A percentile compares a stretch with the other conserved stretches of the same genome.
Conservation (phyloP, 352 stramenopile genomes). For the Pythium myriotylum region DNA sequence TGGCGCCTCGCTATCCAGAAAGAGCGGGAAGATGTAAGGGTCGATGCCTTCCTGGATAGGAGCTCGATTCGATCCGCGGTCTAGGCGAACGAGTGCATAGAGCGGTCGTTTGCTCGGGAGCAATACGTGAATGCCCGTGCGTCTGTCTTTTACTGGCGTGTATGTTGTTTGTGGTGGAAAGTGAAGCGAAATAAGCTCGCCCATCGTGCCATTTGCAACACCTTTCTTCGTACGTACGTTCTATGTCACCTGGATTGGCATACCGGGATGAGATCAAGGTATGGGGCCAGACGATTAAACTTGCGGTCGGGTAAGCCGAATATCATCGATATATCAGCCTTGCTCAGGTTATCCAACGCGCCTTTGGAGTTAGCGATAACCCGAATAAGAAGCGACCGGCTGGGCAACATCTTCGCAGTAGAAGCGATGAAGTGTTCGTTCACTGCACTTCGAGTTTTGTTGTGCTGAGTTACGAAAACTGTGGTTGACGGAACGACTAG, state of each 20-base stretch:
- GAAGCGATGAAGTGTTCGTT: no score
- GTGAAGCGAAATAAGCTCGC: background rate
- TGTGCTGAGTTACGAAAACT: no score
- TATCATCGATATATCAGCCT: no score
- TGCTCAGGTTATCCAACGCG: constrained; percentile 8
- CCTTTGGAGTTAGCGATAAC: constrained; percentile 15
- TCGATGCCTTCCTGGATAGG: no score
- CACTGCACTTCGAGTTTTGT: no score
- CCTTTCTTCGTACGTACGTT: constrained; percentile 21
- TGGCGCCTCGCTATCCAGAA: background rate
- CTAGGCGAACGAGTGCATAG: constrained; percentile 4
- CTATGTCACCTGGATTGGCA: constrained; percentile 23
- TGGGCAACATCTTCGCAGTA: no score
- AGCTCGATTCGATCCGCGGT: background rate
- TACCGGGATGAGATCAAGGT: constrained; percentile 15
- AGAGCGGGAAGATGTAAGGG: no score
- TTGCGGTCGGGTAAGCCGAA: no score
- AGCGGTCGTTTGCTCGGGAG: constrained; percentile 10
- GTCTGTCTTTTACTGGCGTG: background rate
- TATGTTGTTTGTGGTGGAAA: constrained; percentile 12
- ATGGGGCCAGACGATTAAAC: constrained; percentile 13
- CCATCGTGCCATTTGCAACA: constrained; percentile 22
- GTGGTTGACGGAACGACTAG: no score
- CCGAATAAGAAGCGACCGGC: background rate
- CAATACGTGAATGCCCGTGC: background rate